phyloP scores from a whole-genome alignment of 2,329 filamentous ascomycete genomes.

The Phoma sp. region DNA sequence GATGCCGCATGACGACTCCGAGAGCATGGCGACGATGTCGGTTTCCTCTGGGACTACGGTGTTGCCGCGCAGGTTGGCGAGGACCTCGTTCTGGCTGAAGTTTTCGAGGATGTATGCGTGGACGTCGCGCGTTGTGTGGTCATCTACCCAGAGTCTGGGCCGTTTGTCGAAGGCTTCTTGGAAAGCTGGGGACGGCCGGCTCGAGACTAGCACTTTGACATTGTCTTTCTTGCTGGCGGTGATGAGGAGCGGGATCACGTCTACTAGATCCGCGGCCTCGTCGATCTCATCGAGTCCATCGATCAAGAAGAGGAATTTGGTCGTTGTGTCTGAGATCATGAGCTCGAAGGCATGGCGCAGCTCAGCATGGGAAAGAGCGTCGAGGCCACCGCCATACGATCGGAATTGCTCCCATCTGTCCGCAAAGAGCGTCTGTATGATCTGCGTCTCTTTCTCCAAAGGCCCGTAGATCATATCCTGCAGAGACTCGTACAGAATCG shows the following conservation, averaged over 20 bases:
- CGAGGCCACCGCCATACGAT: conserved; percentile 36
- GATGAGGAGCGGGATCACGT: conserved; percentile 21
- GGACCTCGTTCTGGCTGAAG: conserved; percentile 25
- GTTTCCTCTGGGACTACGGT: conserved; percentile 29
- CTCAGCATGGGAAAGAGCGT: conserved; percentile 28
- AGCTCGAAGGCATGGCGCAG: conserved; percentile 33
- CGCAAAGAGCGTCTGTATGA: conserved; percentile 33
- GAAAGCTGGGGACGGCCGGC: conserved; percentile 29
- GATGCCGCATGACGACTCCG: conserved; percentile 33
- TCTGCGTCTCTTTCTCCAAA: conserved; percentile 30
- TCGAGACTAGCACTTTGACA: conserved; percentile 43
- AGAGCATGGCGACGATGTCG: conserved; percentile 26
- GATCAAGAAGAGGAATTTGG: conserved; percentile 42
- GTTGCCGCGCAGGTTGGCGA: conserved; percentile 30
- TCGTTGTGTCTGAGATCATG: conserved; percentile 34
- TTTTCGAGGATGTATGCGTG: conserved; percentile 23
- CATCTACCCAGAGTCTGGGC: conserved; percentile 31
- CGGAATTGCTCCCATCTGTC: conserved; percentile 40
- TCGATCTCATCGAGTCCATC: conserved; percentile 42
- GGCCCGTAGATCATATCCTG: conserved; percentile 43
- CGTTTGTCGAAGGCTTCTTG: conserved; percentile 31
- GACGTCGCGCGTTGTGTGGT: conserved; percentile 28
- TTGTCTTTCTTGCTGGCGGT: conserved; percentile 30
- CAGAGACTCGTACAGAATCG: conserved; percentile 38
- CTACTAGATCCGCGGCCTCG: conserved; percentile 29